Evolutionary conservation across 169 alveolate species (phyloP), one percentile per base, ranked within the genome.

Genomic region (Perkinsus olseni): DNA sequence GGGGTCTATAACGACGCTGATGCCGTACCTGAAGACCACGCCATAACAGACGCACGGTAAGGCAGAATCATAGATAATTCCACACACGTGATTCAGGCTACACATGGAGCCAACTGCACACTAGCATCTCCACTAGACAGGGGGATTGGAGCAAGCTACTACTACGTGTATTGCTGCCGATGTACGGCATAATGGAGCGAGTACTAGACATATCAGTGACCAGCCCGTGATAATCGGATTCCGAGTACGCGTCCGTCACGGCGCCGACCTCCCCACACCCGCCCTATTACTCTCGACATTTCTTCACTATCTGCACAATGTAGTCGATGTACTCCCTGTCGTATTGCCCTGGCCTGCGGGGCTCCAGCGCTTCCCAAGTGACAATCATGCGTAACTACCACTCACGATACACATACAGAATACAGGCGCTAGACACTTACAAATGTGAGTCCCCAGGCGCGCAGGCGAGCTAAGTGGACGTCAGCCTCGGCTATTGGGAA

Each of bases 341-440:
- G 38, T 91, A 91, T 3, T n/a, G 74, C 8, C 74, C 93, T 21
- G 93, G 74, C 40, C 39, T 39, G 31, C 20, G 38, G 4, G 93
- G 93, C 93, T 91, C 93, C 38, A 91, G 40, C 6, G 93, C 93
- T 31, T 91, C 93, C 93, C 93, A 91, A 0, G 82, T 91, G 6
- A 91, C 50, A 21, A 37, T 0, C 38, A 91, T 11, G 11, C 93
- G 93, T 31, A 91, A 91, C 82, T 62, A 62, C 34, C 62, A 45
- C 17, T 10, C 62, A 45, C 62, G 17, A 45, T 17, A 10, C 62
- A 13, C 82, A 13, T 24, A 0, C 8, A 3, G 34, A 62, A 62
- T 28, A 62, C n/a, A n/a, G n/a, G n/a, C n/a, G n/a, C 37, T 28
- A 0, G 10, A 13, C 34, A 28, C 82, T 28, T 24, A 62, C 82